Evolutionary conservation across 352 stramenopile species (phyloP).

Genomic region (Globisporangium viniferum): DNA sequence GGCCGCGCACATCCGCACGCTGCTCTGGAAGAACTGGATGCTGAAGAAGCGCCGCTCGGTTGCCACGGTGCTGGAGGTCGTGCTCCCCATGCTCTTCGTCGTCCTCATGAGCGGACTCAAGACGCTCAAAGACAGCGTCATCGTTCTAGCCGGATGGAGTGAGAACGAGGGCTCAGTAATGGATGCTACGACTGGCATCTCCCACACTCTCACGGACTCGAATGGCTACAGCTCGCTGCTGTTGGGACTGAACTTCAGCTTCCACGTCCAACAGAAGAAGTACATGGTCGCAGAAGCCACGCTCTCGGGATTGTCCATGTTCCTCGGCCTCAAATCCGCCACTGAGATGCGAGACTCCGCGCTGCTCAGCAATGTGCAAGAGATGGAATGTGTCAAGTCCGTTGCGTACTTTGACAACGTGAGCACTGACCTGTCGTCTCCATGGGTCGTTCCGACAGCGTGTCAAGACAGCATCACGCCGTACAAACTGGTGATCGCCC

Average conservation of each 20-base stretch:
- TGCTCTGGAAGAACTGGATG: conserved; percentile 75
- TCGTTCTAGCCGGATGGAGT: conserved; percentile 63
- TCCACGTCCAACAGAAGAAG: too few relatives aligned
- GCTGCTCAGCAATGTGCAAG: too few relatives aligned
- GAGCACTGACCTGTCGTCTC: conserved; percentile 30
- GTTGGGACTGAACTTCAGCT: too few relatives aligned
- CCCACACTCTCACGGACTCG: background rate
- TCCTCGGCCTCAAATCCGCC: too few relatives aligned
- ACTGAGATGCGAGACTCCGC: too few relatives aligned
- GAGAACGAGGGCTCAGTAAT: conserved; percentile 14
- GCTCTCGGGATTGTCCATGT: too few relatives aligned
- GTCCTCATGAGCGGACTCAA: conserved; percentile 56
- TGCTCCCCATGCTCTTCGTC: conserved; percentile 68
- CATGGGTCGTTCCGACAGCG: conserved; percentile 27
- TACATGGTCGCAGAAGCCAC: too few relatives aligned
- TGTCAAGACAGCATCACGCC: conserved; percentile 33
- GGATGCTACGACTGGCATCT: too few relatives aligned
- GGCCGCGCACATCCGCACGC: conserved; percentile 32
- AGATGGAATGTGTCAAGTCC: background rate
- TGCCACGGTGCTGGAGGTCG: conserved; percentile 50
- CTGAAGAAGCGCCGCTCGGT: conserved; percentile 65
- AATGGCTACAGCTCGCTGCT: background rate
- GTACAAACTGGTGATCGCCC: conserved; percentile 53
- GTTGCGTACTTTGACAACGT: conserved; percentile 31
- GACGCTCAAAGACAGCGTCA: conserved; percentile 42